Conservation (phyloP, 2,329 filamentous ascomycete genomes). For the Phaeosphaeria sp. region DNA sequence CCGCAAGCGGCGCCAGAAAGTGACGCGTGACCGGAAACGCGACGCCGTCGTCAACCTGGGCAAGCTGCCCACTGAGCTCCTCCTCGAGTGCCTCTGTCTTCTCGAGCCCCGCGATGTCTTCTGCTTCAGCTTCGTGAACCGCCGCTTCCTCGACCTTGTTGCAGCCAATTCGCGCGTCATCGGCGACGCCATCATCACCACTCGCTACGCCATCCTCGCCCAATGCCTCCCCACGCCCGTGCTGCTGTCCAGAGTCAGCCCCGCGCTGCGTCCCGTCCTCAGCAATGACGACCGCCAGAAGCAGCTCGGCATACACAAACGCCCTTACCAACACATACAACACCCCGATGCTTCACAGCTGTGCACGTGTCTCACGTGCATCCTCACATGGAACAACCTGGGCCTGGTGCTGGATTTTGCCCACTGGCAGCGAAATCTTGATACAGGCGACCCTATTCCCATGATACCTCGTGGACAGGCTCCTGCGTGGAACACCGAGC, state of each 20-base stretch:
- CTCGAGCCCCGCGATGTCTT: slow-evolving; percentile 61
- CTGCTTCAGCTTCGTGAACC: slow-evolving; percentile 53
- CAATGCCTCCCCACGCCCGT: slow-evolving; percentile 62
- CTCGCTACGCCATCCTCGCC: slow-evolving; percentile 59
- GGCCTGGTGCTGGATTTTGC: slow-evolving; percentile 63
- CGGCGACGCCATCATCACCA: slow-evolving; percentile 51
- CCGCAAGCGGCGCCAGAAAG: slow-evolving; percentile 54
- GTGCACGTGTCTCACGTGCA: slow-evolving; percentile 65
- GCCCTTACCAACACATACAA: slow-evolving; percentile 61
- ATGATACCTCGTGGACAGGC: slow-evolving; percentile 57
- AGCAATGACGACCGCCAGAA: slow-evolving; percentile 53
- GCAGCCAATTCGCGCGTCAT: slow-evolving; percentile 53
- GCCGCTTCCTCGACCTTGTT: slow-evolving; percentile 54
- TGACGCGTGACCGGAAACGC: slow-evolving; percentile 34
- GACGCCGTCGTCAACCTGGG: slow-evolving; percentile 48
- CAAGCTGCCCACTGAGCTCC: slow-evolving; percentile 61
- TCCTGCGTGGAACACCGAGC: slow-evolving; percentile 59
- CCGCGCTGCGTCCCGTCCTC: slow-evolving; percentile 46
- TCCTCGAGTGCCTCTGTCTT: slow-evolving; percentile 56
- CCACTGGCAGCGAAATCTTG: slow-evolving; percentile 62
- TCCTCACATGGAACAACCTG: slow-evolving; percentile 64
- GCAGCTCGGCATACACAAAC: slow-evolving; percentile 55
- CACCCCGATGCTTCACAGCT: slow-evolving; percentile 55
- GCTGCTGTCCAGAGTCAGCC: slow-evolving; percentile 52
- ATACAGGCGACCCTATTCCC: slow-evolving; percentile 60